Evolutionary conservation across 164 flowering plant species (phyloP).

Genomic region (Sextonia rubra): DNA sequence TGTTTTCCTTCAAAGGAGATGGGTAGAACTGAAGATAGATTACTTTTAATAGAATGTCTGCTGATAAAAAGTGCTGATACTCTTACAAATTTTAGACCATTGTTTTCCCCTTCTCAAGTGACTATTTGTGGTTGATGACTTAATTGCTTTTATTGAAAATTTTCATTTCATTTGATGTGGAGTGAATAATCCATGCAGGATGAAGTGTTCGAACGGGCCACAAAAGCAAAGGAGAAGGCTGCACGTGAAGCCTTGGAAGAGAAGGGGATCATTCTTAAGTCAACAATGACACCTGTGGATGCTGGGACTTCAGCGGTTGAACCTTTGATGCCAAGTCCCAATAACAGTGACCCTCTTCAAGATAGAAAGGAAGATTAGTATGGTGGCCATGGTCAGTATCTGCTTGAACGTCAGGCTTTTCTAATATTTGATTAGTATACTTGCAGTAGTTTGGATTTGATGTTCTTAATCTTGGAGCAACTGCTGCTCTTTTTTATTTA

Average conservation of each 20-base stretch:
- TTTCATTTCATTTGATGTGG: not conserved
- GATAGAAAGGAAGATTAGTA: not conserved
- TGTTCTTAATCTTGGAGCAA: not conserved
- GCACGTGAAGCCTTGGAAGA: conserved; percentile 30
- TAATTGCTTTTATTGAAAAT: not conserved
- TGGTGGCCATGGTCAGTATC: not conserved
- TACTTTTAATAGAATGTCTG: not conserved
- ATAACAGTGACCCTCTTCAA: not conserved
- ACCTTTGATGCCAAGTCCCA: conserved; percentile 8
- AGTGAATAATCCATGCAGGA: conserved; percentile 37
- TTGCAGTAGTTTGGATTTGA: not conserved
- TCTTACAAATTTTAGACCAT: not conserved
- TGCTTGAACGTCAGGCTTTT: not conserved
- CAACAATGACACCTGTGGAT: conserved; percentile 7
- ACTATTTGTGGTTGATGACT: not conserved
- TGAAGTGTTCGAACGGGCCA: conserved; percentile 71
- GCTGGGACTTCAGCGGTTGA: conserved; percentile 3
- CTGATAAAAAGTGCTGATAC: not conserved
- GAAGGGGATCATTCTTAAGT: conserved; percentile 15
- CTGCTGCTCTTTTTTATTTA: not conserved
- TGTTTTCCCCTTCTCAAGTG: not conserved
- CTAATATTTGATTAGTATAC: not conserved
- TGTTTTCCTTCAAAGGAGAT: no score
- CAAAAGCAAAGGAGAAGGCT: conserved; percentile 28
- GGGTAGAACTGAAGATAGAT: no score